Base-by-base conservation (phyloP, 768 basidiomycete species). In the Rhodosporidiobolus odoratus region DNA sequence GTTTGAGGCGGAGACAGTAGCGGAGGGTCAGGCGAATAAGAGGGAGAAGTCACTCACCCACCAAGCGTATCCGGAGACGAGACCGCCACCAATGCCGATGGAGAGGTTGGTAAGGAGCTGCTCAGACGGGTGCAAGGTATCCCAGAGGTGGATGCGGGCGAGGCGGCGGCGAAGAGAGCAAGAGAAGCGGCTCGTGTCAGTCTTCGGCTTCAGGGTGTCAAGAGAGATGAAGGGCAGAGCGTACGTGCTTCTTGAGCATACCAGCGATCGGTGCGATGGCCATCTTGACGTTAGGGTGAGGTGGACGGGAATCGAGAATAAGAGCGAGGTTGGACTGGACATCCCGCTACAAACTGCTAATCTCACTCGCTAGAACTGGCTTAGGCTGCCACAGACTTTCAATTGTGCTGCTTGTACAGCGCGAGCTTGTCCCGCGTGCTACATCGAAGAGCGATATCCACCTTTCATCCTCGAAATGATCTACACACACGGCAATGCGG, bases 101-200 rank as follows among this genome's bases (percentile, higher is more conserved):
- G 52, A 56, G 37, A 72, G 71, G 66, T 72, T 45, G 58, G 71
- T 72, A 62, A 72, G 71, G 43, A 72, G 62, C 71, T 72, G 40
- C 6, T 17, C 17, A 38, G 35, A 5, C 32, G 43, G 43, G 10
- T 12, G 32, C 32, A 50, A 27, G 45, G n/a, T 47, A n/a, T 23
- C 12, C 25, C 23, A 34, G 17, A 34, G 23, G 59, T 13, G 48
- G 19, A 27, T 2, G 19, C 8, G 21, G 37, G n/a, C 23, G 32
- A 34, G 61, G 6, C 4, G 16, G n/a, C 4, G 27, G 3, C 47
- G 32, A 41, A 5, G 43, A 30, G 58, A 32, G 23, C 32, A 61
- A 25, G 32, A 40, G 30, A 27, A 16, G 41, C 23, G 38, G 34
- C 34, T n/a, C n/a, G 32, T 1, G 41, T 37, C 41, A 38, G 27